Conservation (phyloP, 768 basidiomycete species). For the Boletus tylopilopsis region DNA sequence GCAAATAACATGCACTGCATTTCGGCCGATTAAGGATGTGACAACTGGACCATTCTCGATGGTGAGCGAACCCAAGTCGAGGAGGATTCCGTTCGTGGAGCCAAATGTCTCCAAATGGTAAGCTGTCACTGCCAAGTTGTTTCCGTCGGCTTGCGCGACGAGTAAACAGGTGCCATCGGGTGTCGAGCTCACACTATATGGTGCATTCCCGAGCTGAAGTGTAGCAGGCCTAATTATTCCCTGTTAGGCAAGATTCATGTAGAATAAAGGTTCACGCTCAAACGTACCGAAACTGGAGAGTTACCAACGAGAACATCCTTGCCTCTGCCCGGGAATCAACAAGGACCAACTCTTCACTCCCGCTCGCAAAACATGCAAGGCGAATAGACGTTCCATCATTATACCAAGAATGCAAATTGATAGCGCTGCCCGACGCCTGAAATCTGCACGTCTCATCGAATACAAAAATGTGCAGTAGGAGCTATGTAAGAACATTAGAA, state of each 20-base stretch:
- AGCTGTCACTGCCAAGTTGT: conserved; percentile 28
- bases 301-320: conserved; percentile 52
- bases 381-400: conserved; percentile 23
- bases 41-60: conserved; percentile 25
- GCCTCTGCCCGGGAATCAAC: conserved; percentile 42
- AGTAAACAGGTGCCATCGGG: conserved; percentile 56
- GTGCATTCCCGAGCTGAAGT: conserved; percentile 35
- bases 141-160: conserved; percentile 23
- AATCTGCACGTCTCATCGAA: conserved; percentile 44
- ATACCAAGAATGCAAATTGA: conserved; percentile 46
- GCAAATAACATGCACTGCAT: conserved; percentile 40
- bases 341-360: conserved; percentile 50
- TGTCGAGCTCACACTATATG: conserved; percentile 36
- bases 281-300: conserved; percentile 34
- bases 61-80: conserved; percentile 31
- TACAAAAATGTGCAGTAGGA: conserved; percentile 42
- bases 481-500: conserved; percentile 16
- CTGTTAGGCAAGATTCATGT: conserved; percentile 1
- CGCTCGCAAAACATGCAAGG: conserved; percentile 42
- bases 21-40: conserved; percentile 45
- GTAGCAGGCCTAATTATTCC: conserved; percentile 38
- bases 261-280: background rate
- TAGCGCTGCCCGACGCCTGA: conserved; percentile 37
- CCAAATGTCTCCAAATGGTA: conserved; percentile 61
- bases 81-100: conserved; percentile 39